Conservation (phyloP, 2,329 filamentous ascomycete genomes). For the Neopestalotiopsis sp. region DNA sequence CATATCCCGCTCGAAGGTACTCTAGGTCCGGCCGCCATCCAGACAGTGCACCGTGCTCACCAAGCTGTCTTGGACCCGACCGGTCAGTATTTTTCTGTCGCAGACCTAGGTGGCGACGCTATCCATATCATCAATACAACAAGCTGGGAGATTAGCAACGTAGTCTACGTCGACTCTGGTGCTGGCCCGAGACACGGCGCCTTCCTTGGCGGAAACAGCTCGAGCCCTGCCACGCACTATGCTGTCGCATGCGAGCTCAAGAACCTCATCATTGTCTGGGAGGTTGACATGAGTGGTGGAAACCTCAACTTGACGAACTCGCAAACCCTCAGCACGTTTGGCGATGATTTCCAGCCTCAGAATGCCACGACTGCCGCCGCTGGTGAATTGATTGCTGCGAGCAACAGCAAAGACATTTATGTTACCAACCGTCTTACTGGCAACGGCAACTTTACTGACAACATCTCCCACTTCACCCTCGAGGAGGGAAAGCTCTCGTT, state of each 20-base stretch:
- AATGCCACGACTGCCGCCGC: slow-evolving; percentile 45
- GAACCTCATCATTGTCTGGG: slow-evolving; percentile 49
- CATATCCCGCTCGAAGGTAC: slow-evolving; percentile 39
- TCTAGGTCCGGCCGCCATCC: slow-evolving; percentile 36
- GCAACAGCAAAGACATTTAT: slow-evolving; percentile 51
- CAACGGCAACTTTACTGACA: slow-evolving; percentile 44
- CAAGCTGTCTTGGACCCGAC: slow-evolving; percentile 53
- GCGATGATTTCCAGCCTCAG: slow-evolving; percentile 37
- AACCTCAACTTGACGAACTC: slow-evolving; percentile 40
- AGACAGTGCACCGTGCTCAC: slow-evolving; percentile 46
- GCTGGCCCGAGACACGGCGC: slow-evolving; percentile 56
- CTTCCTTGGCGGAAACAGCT: slow-evolving; percentile 43
- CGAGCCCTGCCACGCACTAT: slow-evolving; percentile 47
- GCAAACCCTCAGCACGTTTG: slow-evolving; percentile 48
- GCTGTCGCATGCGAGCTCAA: slow-evolving; percentile 51
- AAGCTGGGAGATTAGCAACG: slow-evolving; percentile 43
- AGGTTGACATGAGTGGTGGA: slow-evolving; percentile 41
- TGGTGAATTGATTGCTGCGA: slow-evolving; percentile 49
- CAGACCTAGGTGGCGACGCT: slow-evolving; percentile 55
- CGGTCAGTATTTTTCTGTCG: slow-evolving; percentile 53
- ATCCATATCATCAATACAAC: slow-evolving; percentile 50
- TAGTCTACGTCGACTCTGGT: slow-evolving; percentile 39
- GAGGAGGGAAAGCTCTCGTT: slow-evolving; percentile 28
- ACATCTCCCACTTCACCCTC: slow-evolving; percentile 51
- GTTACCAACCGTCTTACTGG: slow-evolving; percentile 56